Base-by-base conservation (phyloP, 805 yeast species). In the Saccharomycopsis sp. region DNA sequence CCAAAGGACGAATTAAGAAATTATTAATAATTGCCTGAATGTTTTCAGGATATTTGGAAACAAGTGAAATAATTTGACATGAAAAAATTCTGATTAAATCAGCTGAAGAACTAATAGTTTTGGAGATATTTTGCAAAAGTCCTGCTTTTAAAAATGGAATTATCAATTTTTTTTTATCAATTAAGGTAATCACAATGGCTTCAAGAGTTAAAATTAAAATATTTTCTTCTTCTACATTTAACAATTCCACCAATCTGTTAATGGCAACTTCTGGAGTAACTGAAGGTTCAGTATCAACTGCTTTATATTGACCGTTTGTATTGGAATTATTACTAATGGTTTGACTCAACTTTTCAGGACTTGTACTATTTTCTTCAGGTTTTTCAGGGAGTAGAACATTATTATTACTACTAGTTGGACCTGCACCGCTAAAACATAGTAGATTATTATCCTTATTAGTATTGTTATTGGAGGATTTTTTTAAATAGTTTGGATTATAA, bases 61-160 rank as follows among this genome's bases (percentile, higher is more conserved):
- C 31, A 4, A 45, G 36, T 5, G 44, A 40, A 10, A 45, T 34
- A 14, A 45, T 39, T 28, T 45, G 49, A 30, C 49, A 45, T 14
- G 37, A 25, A 29, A 42, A 45, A 17, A 45, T 45, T 13, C 49
- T 26, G 10, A 45, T 35, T 15, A 42, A 32, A 21, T 39, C 49
- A 10, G 42, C 31, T 10, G 26, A 40, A 3, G 44, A 37, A n/a
- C 39, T 19, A 15, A 45, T 36, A 21, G 42, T 23, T 21, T 37
- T 28, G 3, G 44, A 33, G 17, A 45, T 30, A 18, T 15, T 27
- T 12, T 36, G 15, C n/a, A 45, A 34, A 17, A 45, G 37, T 12
- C 46, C 49, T 17, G 31, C 27, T 14, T 34, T 31, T 3, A 45
- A 15, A 20, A 45, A 42, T 5, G 33, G 31, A 12, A n/a, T 28